Evolutionary conservation across 129 eudicot species (phyloP), one percentile per base, ranked within the genome.

Genomic region (Deinandra increscens): DNA sequence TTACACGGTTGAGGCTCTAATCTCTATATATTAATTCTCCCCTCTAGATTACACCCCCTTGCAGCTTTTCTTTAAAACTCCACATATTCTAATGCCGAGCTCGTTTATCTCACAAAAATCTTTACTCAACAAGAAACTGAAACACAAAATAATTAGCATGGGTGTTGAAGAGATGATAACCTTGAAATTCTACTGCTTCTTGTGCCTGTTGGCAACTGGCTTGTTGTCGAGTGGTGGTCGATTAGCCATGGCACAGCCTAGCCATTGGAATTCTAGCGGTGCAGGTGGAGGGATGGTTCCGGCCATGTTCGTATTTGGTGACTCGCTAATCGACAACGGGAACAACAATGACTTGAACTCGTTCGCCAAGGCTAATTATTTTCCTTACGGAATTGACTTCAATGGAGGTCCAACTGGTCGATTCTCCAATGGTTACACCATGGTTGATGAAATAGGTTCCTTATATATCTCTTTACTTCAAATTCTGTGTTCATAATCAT

Each of bases 361-460:
- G 42, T 70, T 88, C 44, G 97, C 97, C 0, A 91, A 88, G 81
- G 97, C 97, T 11, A 88, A 91, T 63, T 91, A 91, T 61, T 84
- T 55, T 59, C 97, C 97, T 82, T 91, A 91, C 39, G 97, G 97
- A 6, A 91, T 91, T 39, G 96, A 88, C 72, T 91, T 91, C 75
- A 18, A 72, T 9, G 87, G 83, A 33, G 96, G 96, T 31, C 81
- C 97, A 1, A 88, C 97, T 3, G 96, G 97, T 14, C 81, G 96
- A 12, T 91, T 91, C 77, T 88, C 87, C 64, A 91, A 91, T 69
- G 97, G 96, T 38, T 84, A 82, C 87, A 88, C 97, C 79, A 88
- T 88, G 83, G 92, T 88, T 69, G 97, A 91, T 74, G 72, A 83
- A 76, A 86, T 91, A 36, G 96, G 97, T 90, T 34, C 11, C 23